Percentiles rank a stretch among this genome's conserved stretches.
Evolutionary conservation across 306 rosid species (phyloP).

Genomic region (Sechiopsis laciniata): DNA sequence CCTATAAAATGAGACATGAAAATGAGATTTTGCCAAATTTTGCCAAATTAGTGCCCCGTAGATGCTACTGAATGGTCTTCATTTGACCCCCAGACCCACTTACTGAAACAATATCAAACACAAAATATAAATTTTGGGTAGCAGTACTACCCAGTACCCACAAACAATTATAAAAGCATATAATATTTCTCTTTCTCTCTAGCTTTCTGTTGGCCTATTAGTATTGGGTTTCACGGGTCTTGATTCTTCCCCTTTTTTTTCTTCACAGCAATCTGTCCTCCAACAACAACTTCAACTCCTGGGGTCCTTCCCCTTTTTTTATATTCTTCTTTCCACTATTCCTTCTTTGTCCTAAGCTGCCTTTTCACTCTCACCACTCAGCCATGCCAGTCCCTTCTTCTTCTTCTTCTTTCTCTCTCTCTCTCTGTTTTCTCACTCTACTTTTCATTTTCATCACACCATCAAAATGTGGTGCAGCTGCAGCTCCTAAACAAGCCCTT

Average conservation of each 20-base stretch:
- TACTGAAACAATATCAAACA: slow-evolving; percentile 6
- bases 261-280: slow-evolving; percentile 27
- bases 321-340: slow-evolving; percentile 30
- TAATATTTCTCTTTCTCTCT: neutral
- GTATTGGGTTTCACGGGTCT: slow-evolving; percentile 60
- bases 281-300: slow-evolving; percentile 29
- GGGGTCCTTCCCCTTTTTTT: slow-evolving; percentile 18
- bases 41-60: slow-evolving; percentile 12
- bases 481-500: neutral
- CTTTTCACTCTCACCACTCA: slow-evolving; percentile 29
- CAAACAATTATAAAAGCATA: neutral
- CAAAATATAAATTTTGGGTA: slow-evolving; percentile 1
- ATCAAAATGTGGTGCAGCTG: slow-evolving; percentile 29
- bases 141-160: neutral
- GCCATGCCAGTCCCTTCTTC: slow-evolving; percentile 25
- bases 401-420: slow-evolving; percentile 27
- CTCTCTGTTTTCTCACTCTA: slow-evolving; percentile 25
- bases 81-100: slow-evolving; percentile 13
- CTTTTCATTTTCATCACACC: slow-evolving; percentile 28
- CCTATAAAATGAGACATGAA: neutral
- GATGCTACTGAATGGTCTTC: slow-evolving; percentile 9
- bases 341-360: slow-evolving; percentile 42
- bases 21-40: neutral
- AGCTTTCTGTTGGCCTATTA: slow-evolving; percentile 18
- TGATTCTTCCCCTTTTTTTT: slow-evolving; percentile 36